A percentile compares a stretch with the other conserved stretches of the same genome.
Conservation (phyloP, 1,284 basidiomycete species). For the Neolentinus lepideus region DNA sequence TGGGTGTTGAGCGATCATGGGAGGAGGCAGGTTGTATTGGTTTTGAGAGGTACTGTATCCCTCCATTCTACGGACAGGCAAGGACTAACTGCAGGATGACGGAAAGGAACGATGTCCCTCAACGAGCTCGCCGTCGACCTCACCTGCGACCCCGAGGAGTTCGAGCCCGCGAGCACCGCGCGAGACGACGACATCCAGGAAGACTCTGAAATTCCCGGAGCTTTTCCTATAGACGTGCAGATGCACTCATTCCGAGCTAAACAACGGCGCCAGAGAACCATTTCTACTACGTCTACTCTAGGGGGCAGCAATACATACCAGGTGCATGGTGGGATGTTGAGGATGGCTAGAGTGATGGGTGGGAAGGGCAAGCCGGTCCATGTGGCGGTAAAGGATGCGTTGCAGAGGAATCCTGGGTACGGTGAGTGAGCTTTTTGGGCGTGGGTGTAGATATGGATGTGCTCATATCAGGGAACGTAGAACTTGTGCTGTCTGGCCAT, state of each 20-base stretch:
- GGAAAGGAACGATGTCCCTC: conserved; percentile 62
- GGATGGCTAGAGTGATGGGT: conserved; percentile 76
- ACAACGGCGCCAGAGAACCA: not conserved
- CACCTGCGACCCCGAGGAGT: conserved; percentile 67
- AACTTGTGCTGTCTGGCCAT: conserved; percentile 76
- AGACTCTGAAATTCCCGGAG: conserved; percentile 18
- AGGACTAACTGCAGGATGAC: too few species aligned
- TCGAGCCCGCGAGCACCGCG: conserved; percentile 39
- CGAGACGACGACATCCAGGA: conserved; percentile 13
- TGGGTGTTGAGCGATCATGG: conserved; percentile 77
- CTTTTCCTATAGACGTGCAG: conserved; percentile 17
- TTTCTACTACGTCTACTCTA: not conserved
- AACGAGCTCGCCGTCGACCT: conserved; percentile 81
- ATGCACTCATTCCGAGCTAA: not conserved
- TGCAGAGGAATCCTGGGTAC: conserved; percentile 62
- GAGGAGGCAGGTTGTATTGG: conserved; percentile 64
- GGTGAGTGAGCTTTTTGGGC: conserved; percentile 44
- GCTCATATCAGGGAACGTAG: too few species aligned
- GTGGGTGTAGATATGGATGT: too few species aligned
- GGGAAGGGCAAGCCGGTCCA: conserved; percentile 71
- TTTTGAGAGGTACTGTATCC: conserved; percentile 35
- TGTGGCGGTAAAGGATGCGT: conserved; percentile 61
- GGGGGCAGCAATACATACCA: conserved; percentile 12
- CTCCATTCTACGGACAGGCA: not conserved
- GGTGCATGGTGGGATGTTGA: conserved; percentile 76